Evolutionary conservation across 305 asterid species (phyloP).

Genomic region (Solanum aculeatissimum): DNA sequence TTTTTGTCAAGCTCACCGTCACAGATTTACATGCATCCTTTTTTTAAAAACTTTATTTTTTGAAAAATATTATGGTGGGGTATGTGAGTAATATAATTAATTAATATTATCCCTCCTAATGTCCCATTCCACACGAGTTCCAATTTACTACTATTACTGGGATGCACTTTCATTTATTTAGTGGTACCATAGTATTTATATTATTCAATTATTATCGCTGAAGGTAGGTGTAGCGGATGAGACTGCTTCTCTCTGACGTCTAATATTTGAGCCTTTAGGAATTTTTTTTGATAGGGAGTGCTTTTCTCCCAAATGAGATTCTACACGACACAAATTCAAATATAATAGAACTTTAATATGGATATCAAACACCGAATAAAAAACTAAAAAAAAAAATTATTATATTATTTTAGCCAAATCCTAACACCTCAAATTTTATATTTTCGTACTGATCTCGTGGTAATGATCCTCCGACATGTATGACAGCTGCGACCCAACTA

Average conservation of each 20-base stretch:
- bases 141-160: not conserved
- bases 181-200: not conserved
- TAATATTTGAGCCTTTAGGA: too few species aligned
- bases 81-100: not conserved
- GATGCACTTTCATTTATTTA: not conserved
- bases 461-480: not conserved
- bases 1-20: not conserved
- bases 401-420: not conserved
- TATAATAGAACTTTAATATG: too few species aligned
- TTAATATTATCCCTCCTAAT: not conserved
- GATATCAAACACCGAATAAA: too few species aligned
- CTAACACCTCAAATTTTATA: not conserved
- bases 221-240: too few species aligned
- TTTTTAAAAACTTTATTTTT: not conserved
- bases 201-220: too few species aligned
- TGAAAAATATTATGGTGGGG: not conserved
- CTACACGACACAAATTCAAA: too few species aligned
- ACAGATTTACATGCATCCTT: not conserved
- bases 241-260: too few species aligned
- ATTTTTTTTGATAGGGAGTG: too few species aligned
- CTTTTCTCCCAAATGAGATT: accelerated
- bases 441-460: not conserved
- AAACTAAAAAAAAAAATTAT: too few species aligned
- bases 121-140: not conserved
- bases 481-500: not conserved